These are phyloP conservation scores for Cicer arietinum DNA, from an alignment of 306 rosid genomes.

Conservation along the genomic window DNA sequence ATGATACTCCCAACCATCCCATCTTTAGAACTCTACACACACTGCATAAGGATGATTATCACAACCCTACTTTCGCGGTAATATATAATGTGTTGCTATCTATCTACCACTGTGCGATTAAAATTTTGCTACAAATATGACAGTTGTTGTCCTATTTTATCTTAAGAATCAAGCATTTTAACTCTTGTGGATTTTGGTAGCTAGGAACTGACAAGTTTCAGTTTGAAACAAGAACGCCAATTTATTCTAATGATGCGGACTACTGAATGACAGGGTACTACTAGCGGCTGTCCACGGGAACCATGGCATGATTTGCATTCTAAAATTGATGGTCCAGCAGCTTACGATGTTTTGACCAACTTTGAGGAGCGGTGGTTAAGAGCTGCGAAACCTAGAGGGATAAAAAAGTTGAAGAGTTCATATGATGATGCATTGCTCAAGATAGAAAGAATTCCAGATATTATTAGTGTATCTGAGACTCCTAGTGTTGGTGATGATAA, in stretches of 20 bases:
- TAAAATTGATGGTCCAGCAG: conserved; percentile 93
- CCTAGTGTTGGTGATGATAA: conserved; percentile 53
- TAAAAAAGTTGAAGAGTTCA: conserved; percentile 67
- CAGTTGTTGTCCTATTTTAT: conserved; percentile 3
- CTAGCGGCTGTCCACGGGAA: conserved; percentile 87
- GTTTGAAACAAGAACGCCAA: conserved; percentile 1
- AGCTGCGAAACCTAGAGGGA: conserved; percentile 86
- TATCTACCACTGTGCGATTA: background rate
- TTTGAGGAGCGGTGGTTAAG: conserved; percentile 96
- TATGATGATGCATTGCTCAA: conserved; percentile 82
- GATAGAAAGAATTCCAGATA: conserved; percentile 77
- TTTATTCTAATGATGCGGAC: conserved; percentile 40
- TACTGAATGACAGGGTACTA: conserved; percentile 64
- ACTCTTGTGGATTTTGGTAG: conserved; percentile 31
- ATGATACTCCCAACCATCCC: conserved; percentile 84
- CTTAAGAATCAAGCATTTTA: conserved; percentile 10
- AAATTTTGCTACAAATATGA: background rate
- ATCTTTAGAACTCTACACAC: conserved; percentile 77
- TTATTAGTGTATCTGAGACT: conserved; percentile 57
- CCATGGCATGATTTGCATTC: conserved; percentile 99
- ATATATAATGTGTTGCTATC: conserved; percentile 39
- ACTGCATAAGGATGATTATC: conserved; percentile 88
- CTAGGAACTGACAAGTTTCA: background rate
- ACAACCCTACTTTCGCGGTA: conserved; percentile 93
- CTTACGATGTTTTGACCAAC: conserved; percentile 88